These are phyloP conservation scores for Haplographium delicatum DNA, from an alignment of 495 filamentous ascomycete species.

Conservation along the genomic window DNA sequence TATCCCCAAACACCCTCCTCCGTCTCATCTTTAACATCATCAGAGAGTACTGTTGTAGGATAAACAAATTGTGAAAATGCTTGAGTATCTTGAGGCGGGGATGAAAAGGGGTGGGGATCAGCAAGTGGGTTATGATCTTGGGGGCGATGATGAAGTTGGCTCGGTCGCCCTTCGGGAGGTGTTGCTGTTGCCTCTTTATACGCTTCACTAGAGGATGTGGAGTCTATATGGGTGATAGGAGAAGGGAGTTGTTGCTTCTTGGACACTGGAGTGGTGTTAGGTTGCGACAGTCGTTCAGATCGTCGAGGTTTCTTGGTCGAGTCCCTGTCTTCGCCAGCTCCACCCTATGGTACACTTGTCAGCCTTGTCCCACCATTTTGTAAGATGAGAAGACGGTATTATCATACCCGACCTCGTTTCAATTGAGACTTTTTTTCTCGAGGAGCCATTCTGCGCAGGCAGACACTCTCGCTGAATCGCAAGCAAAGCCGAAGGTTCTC, in stretches of 20 bases:
- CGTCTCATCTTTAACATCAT: constrained; percentile 73
- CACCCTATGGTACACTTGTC: constrained; percentile 23
- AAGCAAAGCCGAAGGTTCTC: neutral
- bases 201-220: constrained; percentile 46
- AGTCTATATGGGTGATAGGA: constrained; percentile 63
- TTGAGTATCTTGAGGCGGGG: constrained; percentile 55
- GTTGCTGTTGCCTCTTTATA: constrained; percentile 70
- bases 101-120: constrained; percentile 39
- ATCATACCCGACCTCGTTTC: constrained; percentile 45
- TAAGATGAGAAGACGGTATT: constrained; percentile 18
- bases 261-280: constrained; percentile 54
- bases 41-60: constrained; percentile 65
- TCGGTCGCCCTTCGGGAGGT: constrained; percentile 57
- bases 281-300: constrained; percentile 48
- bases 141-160: constrained; percentile 48
- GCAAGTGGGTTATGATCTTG: constrained; percentile 26
- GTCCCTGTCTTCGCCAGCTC: constrained; percentile 36
- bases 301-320: constrained; percentile 63
- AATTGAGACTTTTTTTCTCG: constrained; percentile 49
- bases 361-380: constrained; percentile 7
- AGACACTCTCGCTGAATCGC: neutral
- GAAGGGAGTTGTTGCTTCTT: constrained; percentile 72
- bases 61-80: constrained; percentile 74
- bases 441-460: constrained; percentile 41
- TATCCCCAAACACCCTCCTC: constrained; percentile 96